A percentile compares a stretch with the other conserved stretches of the same genome.
phyloP scores from a whole-genome alignment of 2,329 filamentous ascomycete species.

The Phoma herbarum region DNA sequence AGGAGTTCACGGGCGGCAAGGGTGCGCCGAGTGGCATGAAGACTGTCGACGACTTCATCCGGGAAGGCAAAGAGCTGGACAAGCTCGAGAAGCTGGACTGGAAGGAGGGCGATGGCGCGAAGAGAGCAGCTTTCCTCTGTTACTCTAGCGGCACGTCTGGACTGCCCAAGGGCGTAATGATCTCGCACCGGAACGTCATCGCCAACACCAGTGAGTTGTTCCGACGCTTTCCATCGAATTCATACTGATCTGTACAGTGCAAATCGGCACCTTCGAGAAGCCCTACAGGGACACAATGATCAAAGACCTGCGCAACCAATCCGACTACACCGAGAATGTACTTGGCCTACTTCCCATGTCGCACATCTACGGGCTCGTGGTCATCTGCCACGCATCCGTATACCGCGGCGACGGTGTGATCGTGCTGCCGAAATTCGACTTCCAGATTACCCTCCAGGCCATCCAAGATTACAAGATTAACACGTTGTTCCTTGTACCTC shows the following conservation, averaged over 20 bases:
- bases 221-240: background rate
- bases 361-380: slow-evolving; percentile 81
- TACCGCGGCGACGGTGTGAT: slow-evolving; percentile 79
- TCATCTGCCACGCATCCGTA: slow-evolving; percentile 70
- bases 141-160: slow-evolving; percentile 84
- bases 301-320: slow-evolving; percentile 47
- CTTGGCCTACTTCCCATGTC: slow-evolving; percentile 81
- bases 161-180: slow-evolving; percentile 84
- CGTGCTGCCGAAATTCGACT: slow-evolving; percentile 78
- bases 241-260: slow-evolving; percentile 54
- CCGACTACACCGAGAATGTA: slow-evolving; percentile 60
- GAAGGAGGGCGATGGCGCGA: slow-evolving; percentile 70
- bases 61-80: slow-evolving; percentile 65
- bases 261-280: slow-evolving; percentile 64
- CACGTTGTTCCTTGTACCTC: slow-evolving; percentile 75
- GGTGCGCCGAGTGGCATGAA: slow-evolving; percentile 62
- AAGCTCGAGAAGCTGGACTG: slow-evolving; percentile 66
- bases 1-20: slow-evolving; percentile 59
- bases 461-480: slow-evolving; percentile 76
- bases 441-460: slow-evolving; percentile 68
- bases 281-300: slow-evolving; percentile 53
- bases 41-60: slow-evolving; percentile 72
- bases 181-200: slow-evolving; percentile 81
- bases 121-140: slow-evolving; percentile 77
- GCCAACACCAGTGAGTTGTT: slow-evolving; percentile 65